Evolutionary conservation across 140 eudicot genomes (phyloP), one percentile per base, ranked within the genome.

Genomic region (Bidens hawaiensis): DNA sequence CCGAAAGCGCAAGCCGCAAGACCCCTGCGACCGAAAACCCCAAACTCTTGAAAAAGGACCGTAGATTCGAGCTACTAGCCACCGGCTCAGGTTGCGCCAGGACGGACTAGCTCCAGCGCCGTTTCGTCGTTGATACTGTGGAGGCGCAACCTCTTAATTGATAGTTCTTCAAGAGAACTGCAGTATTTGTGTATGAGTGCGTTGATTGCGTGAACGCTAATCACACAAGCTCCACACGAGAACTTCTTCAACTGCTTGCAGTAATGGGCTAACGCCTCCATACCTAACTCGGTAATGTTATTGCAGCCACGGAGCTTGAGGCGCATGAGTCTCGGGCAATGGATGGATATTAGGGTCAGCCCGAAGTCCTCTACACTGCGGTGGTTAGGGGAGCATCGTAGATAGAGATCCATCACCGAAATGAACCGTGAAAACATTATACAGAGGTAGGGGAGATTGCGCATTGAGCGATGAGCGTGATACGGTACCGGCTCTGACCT

Each of bases 101-200:
- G 83, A 9, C 83, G 83, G 1, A 90, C 77, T n/a, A 77, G 64
- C 72, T 81, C 95, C 18, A n/a, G n/a, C n/a, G n/a, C n/a, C n/a
- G n/a, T n/a, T n/a, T n/a, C n/a, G n/a, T n/a, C n/a, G n/a, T n/a
- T n/a, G n/a, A n/a, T n/a, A n/a, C n/a, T n/a, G n/a, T n/a, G n/a
- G n/a, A n/a, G n/a, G n/a, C n/a, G n/a, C n/a, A 90, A 75, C 0
- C 95, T 81, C 82, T 86, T 90, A 3, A 90, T 87, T 1, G 94
- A 83, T 7, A 90, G 85, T 21, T 90, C 94, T 48, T 86, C 94
- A 8, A 83, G 69, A 2, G 74, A 51, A 0, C 77, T 47, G 36
- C 83, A 85, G 54, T 85, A n/a, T n/a, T n/a, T 73, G 31, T 74
- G 60, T 2, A 89, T 51, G 7, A 89, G 72, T 4, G 94, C 94